Evolutionary conservation across 108 stramenopile species (phyloP).

Genomic region (Mayamaea pseudoterrestris): DNA sequence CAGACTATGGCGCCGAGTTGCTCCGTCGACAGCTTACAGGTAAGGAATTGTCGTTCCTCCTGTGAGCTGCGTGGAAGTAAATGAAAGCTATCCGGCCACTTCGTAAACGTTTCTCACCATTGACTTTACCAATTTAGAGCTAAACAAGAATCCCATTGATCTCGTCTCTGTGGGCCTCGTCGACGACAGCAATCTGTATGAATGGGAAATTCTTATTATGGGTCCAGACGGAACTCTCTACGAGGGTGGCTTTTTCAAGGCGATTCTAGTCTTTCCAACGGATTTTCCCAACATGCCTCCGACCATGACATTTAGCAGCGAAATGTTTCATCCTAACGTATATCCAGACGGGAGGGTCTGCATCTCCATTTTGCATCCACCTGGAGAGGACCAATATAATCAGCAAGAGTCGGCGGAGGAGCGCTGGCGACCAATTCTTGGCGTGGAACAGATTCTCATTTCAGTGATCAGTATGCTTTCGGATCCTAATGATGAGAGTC

Average conservation of each 20-base stretch:
- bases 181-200: constrained; percentile 79
- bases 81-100: no score
- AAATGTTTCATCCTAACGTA: constrained; percentile 99
- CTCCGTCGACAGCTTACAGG: constrained; percentile 69
- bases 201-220: constrained; percentile 96
- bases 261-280: constrained; percentile 82
- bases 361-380: constrained; percentile 98
- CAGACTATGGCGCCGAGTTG: constrained; percentile 79
- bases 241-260: constrained; percentile 97
- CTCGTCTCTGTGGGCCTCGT: constrained; percentile 76
- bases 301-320: constrained; percentile 81
- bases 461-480: constrained; percentile 93
- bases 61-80: no score
- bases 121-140: no score
- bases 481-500: constrained; percentile 97
- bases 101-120: no score
- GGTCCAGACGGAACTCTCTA: constrained; percentile 86
- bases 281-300: constrained; percentile 98
- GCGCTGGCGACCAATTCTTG: constrained; percentile 97
- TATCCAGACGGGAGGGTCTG: constrained; percentile 86
- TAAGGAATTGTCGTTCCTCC: constrained; percentile 39
- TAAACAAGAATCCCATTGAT: constrained; percentile 82
- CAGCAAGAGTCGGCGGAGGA: constrained; percentile 92
- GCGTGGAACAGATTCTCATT: constrained; percentile 94
- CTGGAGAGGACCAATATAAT: constrained; percentile 93